phyloP scores from a whole-genome alignment of 2,329 filamentous ascomycete genomes.

The Diaporthe citri region DNA sequence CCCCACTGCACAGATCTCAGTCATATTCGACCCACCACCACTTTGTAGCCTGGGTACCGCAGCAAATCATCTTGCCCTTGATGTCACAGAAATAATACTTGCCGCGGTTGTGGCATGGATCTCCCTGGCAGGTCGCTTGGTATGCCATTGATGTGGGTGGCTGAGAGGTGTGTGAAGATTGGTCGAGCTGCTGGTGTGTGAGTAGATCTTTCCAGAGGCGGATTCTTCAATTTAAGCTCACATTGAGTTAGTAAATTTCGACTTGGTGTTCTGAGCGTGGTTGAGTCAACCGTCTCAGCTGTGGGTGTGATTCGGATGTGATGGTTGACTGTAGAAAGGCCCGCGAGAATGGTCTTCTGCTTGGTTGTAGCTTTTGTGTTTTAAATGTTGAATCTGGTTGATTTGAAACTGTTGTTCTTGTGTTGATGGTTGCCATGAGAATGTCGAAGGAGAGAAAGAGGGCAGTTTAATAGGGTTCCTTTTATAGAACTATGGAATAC shows the following conservation, averaged over 20 bases:
- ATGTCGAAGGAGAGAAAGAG: neutral
- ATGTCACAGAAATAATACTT: neutral
- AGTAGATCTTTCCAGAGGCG: neutral
- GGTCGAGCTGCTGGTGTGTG: neutral
- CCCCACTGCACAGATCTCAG: neutral
- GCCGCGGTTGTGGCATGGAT: neutral
- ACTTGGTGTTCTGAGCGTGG: neutral
- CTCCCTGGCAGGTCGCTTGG: neutral
- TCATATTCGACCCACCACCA: neutral
- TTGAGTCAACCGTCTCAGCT: neutral
- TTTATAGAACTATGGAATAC: neutral
- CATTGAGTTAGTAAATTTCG: neutral
- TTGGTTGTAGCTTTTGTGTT: neutral
- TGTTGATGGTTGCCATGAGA: neutral
- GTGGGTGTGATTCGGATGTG: neutral
- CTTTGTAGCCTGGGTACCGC: neutral
- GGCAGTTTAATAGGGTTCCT: neutral
- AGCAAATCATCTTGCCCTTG: conserved; percentile 10
- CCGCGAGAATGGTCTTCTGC: neutral
- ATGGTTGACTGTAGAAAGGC: neutral
- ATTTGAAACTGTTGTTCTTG: neutral
- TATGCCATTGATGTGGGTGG: neutral
- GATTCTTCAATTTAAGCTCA: neutral
- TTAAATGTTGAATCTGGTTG: neutral
- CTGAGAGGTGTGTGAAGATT: neutral